phyloP scores from a whole-genome alignment of 345 rosid genomes.

The Dimocarpus longan region DNA sequence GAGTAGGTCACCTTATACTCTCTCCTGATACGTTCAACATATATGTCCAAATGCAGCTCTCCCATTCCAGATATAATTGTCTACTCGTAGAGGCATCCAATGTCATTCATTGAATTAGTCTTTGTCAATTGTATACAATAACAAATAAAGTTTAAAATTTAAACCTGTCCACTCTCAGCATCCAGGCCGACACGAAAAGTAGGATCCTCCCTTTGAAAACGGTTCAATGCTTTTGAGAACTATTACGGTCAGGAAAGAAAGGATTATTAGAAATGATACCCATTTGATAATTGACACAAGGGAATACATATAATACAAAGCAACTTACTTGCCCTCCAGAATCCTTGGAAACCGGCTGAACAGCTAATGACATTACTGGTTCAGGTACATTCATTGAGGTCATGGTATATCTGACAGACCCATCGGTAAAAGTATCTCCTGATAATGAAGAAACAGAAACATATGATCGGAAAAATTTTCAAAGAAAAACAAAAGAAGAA shows the following conservation, averaged over 20 bases:
- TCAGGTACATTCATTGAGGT: slow-evolving; percentile 99
- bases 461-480: not conserved
- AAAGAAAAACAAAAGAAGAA: slow-evolving; percentile 12
- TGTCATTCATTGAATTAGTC: slow-evolving; percentile 8
- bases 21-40: slow-evolving; percentile 93
- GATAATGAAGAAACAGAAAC: slow-evolving; percentile 11
- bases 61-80: slow-evolving; percentile 99
- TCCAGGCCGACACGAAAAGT: slow-evolving; percentile 99
- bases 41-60: slow-evolving; percentile 93
- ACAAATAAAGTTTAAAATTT: slow-evolving; percentile 14
- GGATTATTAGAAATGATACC: slow-evolving; percentile 1
- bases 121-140: not conserved
- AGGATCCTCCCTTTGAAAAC: slow-evolving; percentile 96
- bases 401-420: slow-evolving; percentile 94
- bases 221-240: slow-evolving; percentile 98
- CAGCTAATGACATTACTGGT: slow-evolving; percentile 98
- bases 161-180: slow-evolving; percentile 96
- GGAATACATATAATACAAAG: slow-evolving; percentile 10
- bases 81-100: slow-evolving; percentile 40
- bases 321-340: slow-evolving; percentile 90
- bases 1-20: slow-evolving; percentile 74
- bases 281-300: slow-evolving; percentile 10
- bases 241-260: slow-evolving; percentile 30
- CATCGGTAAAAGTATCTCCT: slow-evolving; percentile 98
- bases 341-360: slow-evolving; percentile 96